A percentile compares a stretch with the other conserved stretches of the same genome.
Evolutionary conservation across 768 basidiomycete genomes (phyloP).

Genomic region (Boletus rufocinnamomeus): DNA sequence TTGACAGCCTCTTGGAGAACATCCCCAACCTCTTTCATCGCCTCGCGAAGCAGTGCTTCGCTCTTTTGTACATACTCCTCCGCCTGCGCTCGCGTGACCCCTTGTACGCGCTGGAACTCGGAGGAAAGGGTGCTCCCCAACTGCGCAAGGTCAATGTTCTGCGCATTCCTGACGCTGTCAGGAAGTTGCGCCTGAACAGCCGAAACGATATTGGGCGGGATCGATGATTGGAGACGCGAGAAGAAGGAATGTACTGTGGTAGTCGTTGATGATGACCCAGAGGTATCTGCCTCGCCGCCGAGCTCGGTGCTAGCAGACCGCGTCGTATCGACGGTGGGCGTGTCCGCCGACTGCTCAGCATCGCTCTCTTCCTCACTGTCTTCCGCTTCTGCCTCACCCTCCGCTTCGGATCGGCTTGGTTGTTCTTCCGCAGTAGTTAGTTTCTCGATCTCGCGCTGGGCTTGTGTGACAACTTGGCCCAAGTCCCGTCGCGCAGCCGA

Average conservation of each 20-base stretch:
- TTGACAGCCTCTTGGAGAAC: slow-evolving; percentile 88
- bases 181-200: slow-evolving; percentile 70
- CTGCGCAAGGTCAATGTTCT: slow-evolving; percentile 67
- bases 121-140: slow-evolving; percentile 61
- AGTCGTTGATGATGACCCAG: slow-evolving; percentile 15
- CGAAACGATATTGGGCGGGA: slow-evolving; percentile 73
- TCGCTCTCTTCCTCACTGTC: slow-evolving; percentile 28
- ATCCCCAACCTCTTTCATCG: slow-evolving; percentile 78
- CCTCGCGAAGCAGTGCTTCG: slow-evolving; percentile 63
- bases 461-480: slow-evolving; percentile 70
- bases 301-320: slow-evolving; percentile 22
- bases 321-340: slow-evolving; percentile 27
- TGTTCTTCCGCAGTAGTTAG: slow-evolving; percentile 44
- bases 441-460: slow-evolving; percentile 74
- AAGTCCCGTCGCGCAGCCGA: slow-evolving; percentile 74
- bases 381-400: slow-evolving; percentile 6
- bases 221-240: slow-evolving; percentile 67
- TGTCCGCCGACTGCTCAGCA: slow-evolving; percentile 29
- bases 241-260: slow-evolving; percentile 51
- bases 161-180: slow-evolving; percentile 62
- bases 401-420: slow-evolving; percentile 6
- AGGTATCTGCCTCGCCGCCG: slow-evolving; percentile 16
- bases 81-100: slow-evolving; percentile 70
- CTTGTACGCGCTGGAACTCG: slow-evolving; percentile 76
- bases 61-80: slow-evolving; percentile 85